Conservation (phyloP, 805 yeast species). For the Saturnispora saitoi region DNA sequence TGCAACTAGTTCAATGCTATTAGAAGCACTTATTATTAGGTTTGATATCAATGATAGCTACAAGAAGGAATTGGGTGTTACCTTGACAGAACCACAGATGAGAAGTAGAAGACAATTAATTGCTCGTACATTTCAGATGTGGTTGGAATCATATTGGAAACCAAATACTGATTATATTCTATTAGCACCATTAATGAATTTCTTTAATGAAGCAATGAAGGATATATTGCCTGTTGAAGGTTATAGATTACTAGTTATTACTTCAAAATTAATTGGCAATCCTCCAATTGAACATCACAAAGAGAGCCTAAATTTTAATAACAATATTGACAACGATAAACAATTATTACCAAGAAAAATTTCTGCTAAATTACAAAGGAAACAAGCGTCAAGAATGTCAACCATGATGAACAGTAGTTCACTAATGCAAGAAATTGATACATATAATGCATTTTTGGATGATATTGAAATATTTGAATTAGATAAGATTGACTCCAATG, state of each 20-base stretch:
- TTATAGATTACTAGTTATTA: constrained; percentile 49
- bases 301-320: constrained; percentile 27
- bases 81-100: constrained; percentile 22
- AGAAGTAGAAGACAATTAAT: constrained; percentile 60
- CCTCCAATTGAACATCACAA: constrained; percentile 40
- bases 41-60: constrained; percentile 44
- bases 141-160: constrained; percentile 92
- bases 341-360: constrained; percentile 52
- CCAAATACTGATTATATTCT: constrained; percentile 48
- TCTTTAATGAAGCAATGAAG: constrained; percentile 73
- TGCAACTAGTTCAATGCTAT: constrained; percentile 54
- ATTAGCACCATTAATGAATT: constrained; percentile 63
- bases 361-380: constrained; percentile 27
- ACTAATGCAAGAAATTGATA: constrained; percentile 22
- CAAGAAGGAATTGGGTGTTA: constrained; percentile 18
- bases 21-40: constrained; percentile 58
- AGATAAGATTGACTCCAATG: constrained; percentile 17
- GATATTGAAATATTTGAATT: constrained; percentile 28
- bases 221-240: constrained; percentile 55
- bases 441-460: constrained; percentile 27
- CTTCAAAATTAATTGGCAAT: constrained; percentile 49
- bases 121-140: constrained; percentile 59
- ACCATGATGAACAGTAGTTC: constrained; percentile 13
- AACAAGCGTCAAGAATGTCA: constrained; percentile 23
- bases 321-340: constrained; percentile 27